Base-by-base conservation (phyloP, 2,329 filamentous ascomycete species). In the Exophiala aquamarina region DNA sequence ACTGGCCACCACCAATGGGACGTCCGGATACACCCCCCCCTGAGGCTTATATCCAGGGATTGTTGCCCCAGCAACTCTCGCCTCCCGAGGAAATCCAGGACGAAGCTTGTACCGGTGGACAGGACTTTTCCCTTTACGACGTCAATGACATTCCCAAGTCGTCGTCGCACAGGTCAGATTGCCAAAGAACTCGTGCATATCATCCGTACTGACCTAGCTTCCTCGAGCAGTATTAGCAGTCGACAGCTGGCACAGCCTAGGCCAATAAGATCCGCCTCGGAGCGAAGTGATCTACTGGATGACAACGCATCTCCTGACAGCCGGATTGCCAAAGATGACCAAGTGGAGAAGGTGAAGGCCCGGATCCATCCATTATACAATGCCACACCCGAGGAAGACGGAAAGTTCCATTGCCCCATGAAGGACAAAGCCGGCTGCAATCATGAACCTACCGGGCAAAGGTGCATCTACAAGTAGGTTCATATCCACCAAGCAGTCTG, bases 381-480 rank as follows among this genome's bases (percentile, higher is more conserved):
- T 20, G 47, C 44, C 42, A 51, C 46, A 38, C 41, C 53, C 18
- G 54, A 57, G 32, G 49, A 55, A 35, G 89, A 95, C 69, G 90
- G 89, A 63, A 81, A 94, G 49, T 97, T 93, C 73, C 89, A 95
- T 73, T 97, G 92, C 77, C 92, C 92, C 4, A 93, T 86, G 77
- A 83, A 86, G 66, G 61, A 59, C 44, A 73, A 76, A 47, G 72
- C 79, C 41, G 77, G 83, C 63, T 97, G 92, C 80, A 87, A 81
- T 69, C 92, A 96, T 82, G 87, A 88, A 72, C 83, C 91, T 32
- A 93, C 94, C 64, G 93, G 94, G 75, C 87, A 97, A 61, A 96
- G 96, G 81, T 96, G 92, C 83, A 95, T 95, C 73, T 97, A 96
- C 66, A 91, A 96, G 91, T 95, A 85, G 81, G 89, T 73, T 18